Evolutionary conservation across 306 rosid species (phyloP), one percentile per base, ranked within the genome.

Genomic region (Begonia loranthoides): DNA sequence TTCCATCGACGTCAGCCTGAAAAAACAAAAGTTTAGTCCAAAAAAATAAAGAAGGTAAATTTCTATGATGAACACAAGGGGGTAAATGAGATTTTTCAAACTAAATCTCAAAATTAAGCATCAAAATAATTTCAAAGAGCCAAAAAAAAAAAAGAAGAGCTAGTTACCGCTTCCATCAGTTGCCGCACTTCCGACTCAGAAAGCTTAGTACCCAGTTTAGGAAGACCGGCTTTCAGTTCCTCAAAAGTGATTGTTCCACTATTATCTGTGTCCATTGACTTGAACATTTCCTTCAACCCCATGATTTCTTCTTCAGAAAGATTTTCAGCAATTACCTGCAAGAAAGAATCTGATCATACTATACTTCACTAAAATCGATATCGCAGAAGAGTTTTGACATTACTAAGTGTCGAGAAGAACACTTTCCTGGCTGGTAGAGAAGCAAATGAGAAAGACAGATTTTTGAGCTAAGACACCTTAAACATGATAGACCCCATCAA

Each of bases 301-400:
- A 85, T 81, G 46, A 90, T 90, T 76, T 90, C 97, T 57, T 90
- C 97, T 76, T 85, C 97, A 49, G 97, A 85, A 72, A 90, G 95
- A 69, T 72, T 90, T 74, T 90, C 95, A 24, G 97, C 97, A 59
- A 90, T 90, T 50, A 90, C 94, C 97, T 90, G 65, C 34, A 53
- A 56, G 38, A 69, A 58, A 43, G 12, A 51, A 57, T 56, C 28
- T 39, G 49, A 43, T 43, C 7, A 6, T 41, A 53, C 54, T 41
- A 57, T 45, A 49, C 28, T 50, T 50, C 22, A 45, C 12, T 43
- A 24, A 46, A 39, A n/a, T 54, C 41, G 19, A 28, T 28, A 4
- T 28, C 36, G 0, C 36, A 28, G 36, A 28, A 28, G 6, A 28
- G 8, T 1, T 28, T 28, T 28, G 9, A 28, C 5, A 19, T 19